Evolutionary conservation across 2,329 filamentous ascomycete genomes (phyloP), one percentile per base, ranked within the genome.

Genomic region (Exophiala viscosa): DNA sequence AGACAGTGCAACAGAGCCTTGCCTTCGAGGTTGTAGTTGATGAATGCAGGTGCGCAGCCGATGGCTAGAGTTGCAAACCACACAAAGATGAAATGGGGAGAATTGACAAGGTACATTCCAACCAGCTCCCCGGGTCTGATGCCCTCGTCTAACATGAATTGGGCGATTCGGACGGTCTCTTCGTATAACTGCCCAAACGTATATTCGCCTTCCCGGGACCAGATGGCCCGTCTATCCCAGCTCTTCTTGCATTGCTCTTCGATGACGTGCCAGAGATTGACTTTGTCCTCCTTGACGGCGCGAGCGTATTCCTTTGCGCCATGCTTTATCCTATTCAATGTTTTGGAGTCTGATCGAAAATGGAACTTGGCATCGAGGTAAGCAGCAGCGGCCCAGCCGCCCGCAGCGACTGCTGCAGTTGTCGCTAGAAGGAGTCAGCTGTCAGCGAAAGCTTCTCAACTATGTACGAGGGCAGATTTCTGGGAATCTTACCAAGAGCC

Each of bases 331-430:
- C 69, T 68, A 10, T 71, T 65, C n/a, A 87, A 66, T 5, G 62
- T 61, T 0, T 64, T 60, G 13, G 86, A 58, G 65, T 91, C 87
- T 62, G 86, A 81, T 38, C 70, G 66, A 45, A 90, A 65, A 65
- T 87, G 81, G 61, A 80, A 84, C 71, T 86, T 88, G 48, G 82
- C 87, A 63, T 90, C 81, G 40, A 87, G 70, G 60, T 88, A 88
- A 11, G 77, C 76, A 36, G 79, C 77, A 10, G 73, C 70, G 9
- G 72, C 72, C 32, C 67, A 65, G n/a, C 61, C 62, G 36, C 65
- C 67, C 11, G 66, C 67, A 14, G 64, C 62, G 13, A 60, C 57
- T 11, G 66, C 64, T 39, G 64, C 63, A 39, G 61, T 54, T 39
- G 49, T 55, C 18, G 57, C 57, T 59, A 38, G 7, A 33, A 13